A percentile compares a stretch with the other conserved stretches of the same genome.
Conservation (phyloP, 805 yeast species). For the Sugiyamaella mastotermitis region DNA sequence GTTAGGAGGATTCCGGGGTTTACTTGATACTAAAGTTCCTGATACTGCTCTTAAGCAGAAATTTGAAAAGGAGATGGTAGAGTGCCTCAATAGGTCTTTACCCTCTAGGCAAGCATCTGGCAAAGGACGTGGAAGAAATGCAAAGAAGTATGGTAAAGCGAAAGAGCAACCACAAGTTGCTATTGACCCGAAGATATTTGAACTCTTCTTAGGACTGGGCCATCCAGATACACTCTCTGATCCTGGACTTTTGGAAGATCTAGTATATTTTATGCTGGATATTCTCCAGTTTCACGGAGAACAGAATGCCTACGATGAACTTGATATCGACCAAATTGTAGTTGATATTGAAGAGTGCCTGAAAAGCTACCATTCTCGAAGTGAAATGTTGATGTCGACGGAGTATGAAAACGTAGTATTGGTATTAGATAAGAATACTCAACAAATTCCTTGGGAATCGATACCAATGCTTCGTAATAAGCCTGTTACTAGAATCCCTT, state of each 20-base stretch:
- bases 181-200: conserved; percentile 42
- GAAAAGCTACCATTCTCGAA: conserved; percentile 26
- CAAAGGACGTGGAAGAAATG: conserved; percentile 16
- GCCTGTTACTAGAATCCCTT: conserved; percentile 74
- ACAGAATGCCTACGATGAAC: conserved; percentile 56
- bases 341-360: conserved; percentile 47
- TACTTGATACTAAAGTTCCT: conserved; percentile 41
- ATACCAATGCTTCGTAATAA: conserved; percentile 45
- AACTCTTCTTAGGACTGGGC: conserved; percentile 47
- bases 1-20: conserved; percentile 71
- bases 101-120: conserved; percentile 39
- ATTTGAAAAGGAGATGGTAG: conserved; percentile 36
- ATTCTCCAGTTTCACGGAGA: conserved; percentile 57
- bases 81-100: conserved; percentile 38
- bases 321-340: conserved; percentile 52
- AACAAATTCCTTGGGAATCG: conserved; percentile 88
- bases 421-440: conserved; percentile 60
- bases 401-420: conserved; percentile 54
- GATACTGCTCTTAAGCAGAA: conserved; percentile 24
- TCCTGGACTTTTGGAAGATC: conserved; percentile 50
- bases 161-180: conserved; percentile 22
- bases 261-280: conserved; percentile 58
- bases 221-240: conserved; percentile 28
- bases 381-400: conserved; percentile 8
- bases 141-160: conserved; percentile 1